Conservation (phyloP, 495 filamentous ascomycete species). For the Aspergillus homomorphus region DNA sequence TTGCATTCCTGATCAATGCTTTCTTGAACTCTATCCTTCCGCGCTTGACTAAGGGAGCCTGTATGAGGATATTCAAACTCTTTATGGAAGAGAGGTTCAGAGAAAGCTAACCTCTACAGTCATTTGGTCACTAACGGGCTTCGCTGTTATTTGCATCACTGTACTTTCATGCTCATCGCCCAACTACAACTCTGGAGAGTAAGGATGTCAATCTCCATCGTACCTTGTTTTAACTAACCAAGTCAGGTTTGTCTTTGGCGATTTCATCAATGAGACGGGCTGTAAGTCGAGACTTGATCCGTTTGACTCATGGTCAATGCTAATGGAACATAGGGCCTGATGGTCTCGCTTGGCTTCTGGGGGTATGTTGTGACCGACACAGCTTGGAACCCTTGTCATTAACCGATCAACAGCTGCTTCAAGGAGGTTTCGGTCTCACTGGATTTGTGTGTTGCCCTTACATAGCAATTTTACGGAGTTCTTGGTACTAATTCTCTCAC, state of each 20-base stretch:
- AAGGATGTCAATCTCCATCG: conserved; percentile 44
- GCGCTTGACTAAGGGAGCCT: conserved; percentile 58
- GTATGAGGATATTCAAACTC: conserved; percentile 22
- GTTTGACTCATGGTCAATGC: not conserved
- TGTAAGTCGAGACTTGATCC: conserved; percentile 32
- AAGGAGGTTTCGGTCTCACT: conserved; percentile 60
- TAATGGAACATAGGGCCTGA: conserved; percentile 49
- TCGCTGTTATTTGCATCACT: conserved; percentile 65
- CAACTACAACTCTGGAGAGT: conserved; percentile 56
- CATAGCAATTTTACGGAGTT: not conserved
- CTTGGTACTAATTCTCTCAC: conserved; percentile 13
- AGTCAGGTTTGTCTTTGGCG: conserved; percentile 56
- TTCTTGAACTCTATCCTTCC: conserved; percentile 62
- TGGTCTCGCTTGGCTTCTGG: conserved; percentile 62
- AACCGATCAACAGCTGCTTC: conserved; percentile 43
- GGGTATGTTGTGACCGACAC: conserved; percentile 32
- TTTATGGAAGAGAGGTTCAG: not conserved
- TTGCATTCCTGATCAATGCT: conserved; percentile 64
- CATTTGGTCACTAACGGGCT: conserved; percentile 65
- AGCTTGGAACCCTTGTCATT: conserved; percentile 12
- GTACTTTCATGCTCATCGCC: conserved; percentile 61
- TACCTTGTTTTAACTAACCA: conserved; percentile 32
- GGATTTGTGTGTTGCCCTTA: conserved; percentile 46
- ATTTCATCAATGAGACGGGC: conserved; percentile 59
- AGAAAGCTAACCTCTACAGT: conserved; percentile 29